Percentiles rank a stretch among this genome's conserved stretches.
phyloP scores from a whole-genome alignment of 345 rosid genomes.

The Aquilaria yunnanensis region DNA sequence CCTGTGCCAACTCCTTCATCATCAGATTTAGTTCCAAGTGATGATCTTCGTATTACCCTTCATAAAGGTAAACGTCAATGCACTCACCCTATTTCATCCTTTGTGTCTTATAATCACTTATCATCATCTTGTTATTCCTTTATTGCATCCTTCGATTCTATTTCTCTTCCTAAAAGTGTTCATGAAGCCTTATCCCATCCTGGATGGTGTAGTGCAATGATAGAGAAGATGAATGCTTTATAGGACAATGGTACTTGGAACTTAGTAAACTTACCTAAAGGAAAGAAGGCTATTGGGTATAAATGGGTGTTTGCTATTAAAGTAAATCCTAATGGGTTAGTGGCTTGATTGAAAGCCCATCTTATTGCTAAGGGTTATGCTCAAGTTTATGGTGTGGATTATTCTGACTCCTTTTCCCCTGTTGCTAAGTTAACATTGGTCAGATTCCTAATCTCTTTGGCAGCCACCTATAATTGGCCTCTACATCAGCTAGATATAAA shows the following conservation, averaged over 20 bases:
- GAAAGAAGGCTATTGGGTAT: background rate
- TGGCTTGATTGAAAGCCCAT: background rate
- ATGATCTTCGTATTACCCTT: background rate
- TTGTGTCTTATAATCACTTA: background rate
- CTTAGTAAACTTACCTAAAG: background rate
- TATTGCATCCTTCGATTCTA: background rate
- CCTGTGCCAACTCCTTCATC: background rate
- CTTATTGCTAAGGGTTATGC: background rate
- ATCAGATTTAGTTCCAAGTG: background rate
- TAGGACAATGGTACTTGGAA: background rate
- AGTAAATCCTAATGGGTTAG: background rate
- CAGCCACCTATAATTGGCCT: background rate
- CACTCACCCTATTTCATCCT: background rate
- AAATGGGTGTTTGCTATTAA: background rate
- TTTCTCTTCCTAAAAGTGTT: background rate
- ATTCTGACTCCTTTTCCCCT: background rate
- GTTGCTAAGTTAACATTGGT: background rate
- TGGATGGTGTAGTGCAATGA: background rate
- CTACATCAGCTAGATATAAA: too few species aligned
- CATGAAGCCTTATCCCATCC: background rate
- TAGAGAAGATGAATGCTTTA: background rate
- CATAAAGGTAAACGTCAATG: background rate
- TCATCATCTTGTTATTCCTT: background rate
- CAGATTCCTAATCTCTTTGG: background rate
- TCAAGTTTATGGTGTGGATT: background rate